Evolutionary conservation across 2,329 filamentous ascomycete genomes (phyloP), one percentile per base, ranked within the genome.

Genomic region (Claviceps digitariae): DNA sequence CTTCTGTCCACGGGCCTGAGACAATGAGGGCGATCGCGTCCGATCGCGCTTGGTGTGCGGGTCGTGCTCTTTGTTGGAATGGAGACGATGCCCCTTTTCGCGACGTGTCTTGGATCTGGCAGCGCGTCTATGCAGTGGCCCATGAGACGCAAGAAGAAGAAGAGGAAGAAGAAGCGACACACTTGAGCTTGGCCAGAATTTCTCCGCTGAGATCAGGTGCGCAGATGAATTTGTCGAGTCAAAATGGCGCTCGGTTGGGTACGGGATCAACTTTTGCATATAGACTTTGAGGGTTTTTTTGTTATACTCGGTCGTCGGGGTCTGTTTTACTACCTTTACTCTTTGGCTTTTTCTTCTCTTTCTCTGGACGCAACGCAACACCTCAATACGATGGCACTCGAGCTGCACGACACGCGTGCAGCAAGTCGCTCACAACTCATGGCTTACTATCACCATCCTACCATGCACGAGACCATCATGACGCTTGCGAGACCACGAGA

Each of bases 61-160:
- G n/a, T 52, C 44, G n/a, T n/a, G n/a, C 25, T 15, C 49, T 48
- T 51, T 55, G 31, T 54, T 57, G 62, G 65, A 64, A 67, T 64
- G 65, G 57, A 62, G 57, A 64, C 61, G 55, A 20, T 54, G 52
- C 51, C 57, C 52, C 56, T 56, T 58, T 53, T 61, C 55, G 61
- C 59, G 59, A 60, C 59, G 57, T 66, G 63, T 67, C 63, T 67
- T 58, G 61, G 63, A 64, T 64, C 34, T 31, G 54, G 50, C 47
- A 21, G 52, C 48, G 40, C 50, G 40, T 38, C 34, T 25, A 41
- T 20, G 46, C 45, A 23, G 51, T 45, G 40, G 38, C 51, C 46
- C 45, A 52, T 17, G 36, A 43, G 46, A 43, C 15, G 15, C 46
- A 41, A 51, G 47, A n/a, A n/a, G n/a, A n/a, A n/a, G n/a, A n/a